These are phyloP conservation scores for Cupressus sempervirens DNA, from an alignment of 75 land plant genomes.

Conservation along the genomic window DNA sequence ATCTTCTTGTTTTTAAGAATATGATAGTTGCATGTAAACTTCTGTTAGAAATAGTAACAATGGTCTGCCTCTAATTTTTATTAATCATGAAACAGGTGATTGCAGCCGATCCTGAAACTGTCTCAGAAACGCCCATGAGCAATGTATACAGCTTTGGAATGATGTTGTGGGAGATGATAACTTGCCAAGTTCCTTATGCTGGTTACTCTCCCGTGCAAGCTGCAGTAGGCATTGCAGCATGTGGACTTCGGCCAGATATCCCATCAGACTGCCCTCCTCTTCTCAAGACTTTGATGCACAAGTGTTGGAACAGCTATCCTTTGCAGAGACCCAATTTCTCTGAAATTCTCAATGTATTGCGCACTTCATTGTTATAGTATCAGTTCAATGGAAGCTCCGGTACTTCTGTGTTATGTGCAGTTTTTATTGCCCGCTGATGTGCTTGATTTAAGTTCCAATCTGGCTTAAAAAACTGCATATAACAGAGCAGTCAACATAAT, in stretches of 20 bases:
- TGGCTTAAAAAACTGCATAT: slow-evolving; percentile 12
- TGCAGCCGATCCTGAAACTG: slow-evolving; percentile 70
- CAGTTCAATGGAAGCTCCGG: not conserved
- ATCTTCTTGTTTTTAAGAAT: too few species aligned
- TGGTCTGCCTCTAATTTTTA: not conserved
- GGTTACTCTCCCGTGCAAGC: slow-evolving; percentile 81
- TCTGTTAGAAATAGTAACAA: not conserved
- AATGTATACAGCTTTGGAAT: slow-evolving; percentile 82
- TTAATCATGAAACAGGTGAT: slow-evolving; percentile 39
- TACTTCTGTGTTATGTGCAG: slow-evolving; percentile 7
- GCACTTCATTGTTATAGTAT: slow-evolving; percentile 6
- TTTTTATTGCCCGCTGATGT: not conserved
- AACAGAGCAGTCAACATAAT: slow-evolving; percentile 5
- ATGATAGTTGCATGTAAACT: not conserved
- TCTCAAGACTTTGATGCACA: slow-evolving; percentile 56
- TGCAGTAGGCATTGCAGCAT: slow-evolving; percentile 80
- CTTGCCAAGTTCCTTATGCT: slow-evolving; percentile 69
- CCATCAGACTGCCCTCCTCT: slow-evolving; percentile 63
- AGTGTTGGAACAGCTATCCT: slow-evolving; percentile 75
- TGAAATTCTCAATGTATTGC: slow-evolving; percentile 53
- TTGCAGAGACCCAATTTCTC: slow-evolving; percentile 69
- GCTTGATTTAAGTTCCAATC: not conserved
- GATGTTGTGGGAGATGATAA: slow-evolving; percentile 82
- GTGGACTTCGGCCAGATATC: slow-evolving; percentile 81
- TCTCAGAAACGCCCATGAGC: slow-evolving; percentile 72